Evolutionary conservation across 495 filamentous ascomycete species (phyloP), one percentile per base, ranked within the genome.

Genomic region (Margaritispora aquatica): DNA sequence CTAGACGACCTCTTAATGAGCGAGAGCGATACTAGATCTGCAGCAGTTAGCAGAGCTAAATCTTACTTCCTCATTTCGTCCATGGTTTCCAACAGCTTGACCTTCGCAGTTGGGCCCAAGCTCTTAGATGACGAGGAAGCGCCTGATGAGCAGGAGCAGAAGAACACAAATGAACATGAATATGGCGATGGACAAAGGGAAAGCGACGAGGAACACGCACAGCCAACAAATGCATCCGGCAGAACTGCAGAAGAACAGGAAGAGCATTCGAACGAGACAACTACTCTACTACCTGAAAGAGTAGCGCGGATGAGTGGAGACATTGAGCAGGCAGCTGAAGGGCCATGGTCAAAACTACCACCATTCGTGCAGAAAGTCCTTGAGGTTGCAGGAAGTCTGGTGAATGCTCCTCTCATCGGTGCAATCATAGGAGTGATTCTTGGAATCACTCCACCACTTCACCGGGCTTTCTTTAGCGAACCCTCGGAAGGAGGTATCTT

Each of bases 361-460:
- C 26, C 34, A 0, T 69, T 68, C 31, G 50, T 68, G 2, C 73
- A 74, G 52, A 62, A 55, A n/a, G 57, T 61, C 2, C 68, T 85
- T 4, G 66, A 71, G 9, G 71, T 80, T 49, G 13, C 76, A 8
- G 73, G 74, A 26, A 67, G 68, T 4, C 81, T 88, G 58, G 63
- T 84, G 48, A 89, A 88, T 63, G 79, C 86, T 1, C 81, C 86
- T 0, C 67, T 90, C n/a, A 66, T 86, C 17, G 87, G 87, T 10
- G 83, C 85, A 0, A 54, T 82, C 2, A 62, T 85, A 21, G 87
- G 86, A 17, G 74, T 73, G 5, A 54, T 85, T 22, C 70, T 90
- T 36, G 86, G 87, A 0, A 73, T 91, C 10, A 70, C 77, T 0
- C 86, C 86, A 1, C 63, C 76, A 7, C 69, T 91, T 2, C 87